phyloP scores from a whole-genome alignment of 2,329 filamentous ascomycete genomes.

The Epichloe sylvatica region DNA sequence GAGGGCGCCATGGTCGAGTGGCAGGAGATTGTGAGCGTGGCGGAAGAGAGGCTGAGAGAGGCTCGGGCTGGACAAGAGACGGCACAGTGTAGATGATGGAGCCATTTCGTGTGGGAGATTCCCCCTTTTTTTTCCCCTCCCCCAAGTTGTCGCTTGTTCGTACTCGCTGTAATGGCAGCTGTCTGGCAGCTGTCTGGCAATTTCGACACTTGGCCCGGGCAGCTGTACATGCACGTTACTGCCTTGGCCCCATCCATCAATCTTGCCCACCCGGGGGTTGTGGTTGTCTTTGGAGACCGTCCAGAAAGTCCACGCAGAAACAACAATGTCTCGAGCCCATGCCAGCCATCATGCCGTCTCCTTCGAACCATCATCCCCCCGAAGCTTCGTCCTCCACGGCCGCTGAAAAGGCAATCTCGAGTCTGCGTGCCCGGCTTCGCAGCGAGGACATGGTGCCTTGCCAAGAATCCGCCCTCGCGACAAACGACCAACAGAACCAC shows the following conservation, averaged over 20 bases:
- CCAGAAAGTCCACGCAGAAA: too few relatives aligned
- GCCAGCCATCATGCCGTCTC: constrained; percentile 6
- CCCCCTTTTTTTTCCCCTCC: too few relatives aligned
- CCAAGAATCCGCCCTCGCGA: neutral
- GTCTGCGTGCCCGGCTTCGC: constrained; percentile 16
- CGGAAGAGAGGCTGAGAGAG: constrained; percentile 44
- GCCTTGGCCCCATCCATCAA: neutral
- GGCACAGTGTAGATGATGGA: neutral
- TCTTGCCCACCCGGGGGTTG: too few relatives aligned
- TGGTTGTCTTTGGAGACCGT: too few relatives aligned
- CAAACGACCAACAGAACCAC: constrained; percentile 1
- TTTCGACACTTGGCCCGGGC: neutral
- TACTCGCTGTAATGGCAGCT: neutral
- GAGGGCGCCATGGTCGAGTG: constrained; percentile 74
- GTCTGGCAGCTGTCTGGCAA: neutral
- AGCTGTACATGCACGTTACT: neutral
- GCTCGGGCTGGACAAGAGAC: constrained; percentile 18
- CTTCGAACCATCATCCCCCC: neutral
- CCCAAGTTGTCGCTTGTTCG: too few relatives aligned
- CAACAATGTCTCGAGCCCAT: too few relatives aligned
- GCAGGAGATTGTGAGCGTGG: constrained; percentile 54
- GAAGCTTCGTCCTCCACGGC: constrained; percentile 3
- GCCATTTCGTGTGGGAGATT: neutral
- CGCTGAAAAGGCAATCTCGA: constrained; percentile 6
- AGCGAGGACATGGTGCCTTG: constrained; percentile 8